Conservation (phyloP, 352 stramenopile species). For the Phytophthora crassamura region DNA sequence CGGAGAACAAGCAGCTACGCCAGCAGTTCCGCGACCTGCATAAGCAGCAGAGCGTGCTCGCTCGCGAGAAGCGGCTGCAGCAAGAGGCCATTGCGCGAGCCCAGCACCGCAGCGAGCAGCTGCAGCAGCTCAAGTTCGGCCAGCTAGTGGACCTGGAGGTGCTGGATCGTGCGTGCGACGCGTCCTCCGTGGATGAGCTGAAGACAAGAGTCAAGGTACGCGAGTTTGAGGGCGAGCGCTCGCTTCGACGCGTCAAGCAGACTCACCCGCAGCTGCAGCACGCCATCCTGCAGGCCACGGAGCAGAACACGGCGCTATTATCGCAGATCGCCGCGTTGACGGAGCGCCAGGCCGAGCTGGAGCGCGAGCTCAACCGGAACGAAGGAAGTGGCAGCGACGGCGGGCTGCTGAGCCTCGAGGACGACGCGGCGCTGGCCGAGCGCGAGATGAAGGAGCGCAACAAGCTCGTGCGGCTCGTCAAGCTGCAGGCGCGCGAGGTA, state of each 20-base stretch:
- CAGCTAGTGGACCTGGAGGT: constrained; percentile 87
- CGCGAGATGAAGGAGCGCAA: constrained; percentile 89
- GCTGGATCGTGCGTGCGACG: constrained; percentile 89
- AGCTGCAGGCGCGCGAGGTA: constrained; percentile 91
- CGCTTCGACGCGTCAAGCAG: constrained; percentile 53
- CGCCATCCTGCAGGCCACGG: constrained; percentile 79
- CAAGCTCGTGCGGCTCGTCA: constrained; percentile 90
- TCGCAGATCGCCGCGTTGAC: constrained; percentile 78
- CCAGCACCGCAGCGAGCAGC: constrained; percentile 73
- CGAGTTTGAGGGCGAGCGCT: constrained; percentile 75
- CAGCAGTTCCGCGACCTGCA: constrained; percentile 91
- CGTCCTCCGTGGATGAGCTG: constrained; percentile 69
- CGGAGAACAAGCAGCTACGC: constrained; percentile 86
- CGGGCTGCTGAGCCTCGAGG: constrained; percentile 42
- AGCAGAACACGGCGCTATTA: constrained; percentile 88
- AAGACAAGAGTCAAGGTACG: constrained; percentile 75
- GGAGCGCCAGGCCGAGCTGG: constrained; percentile 80
- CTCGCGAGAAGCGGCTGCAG: constrained; percentile 82
- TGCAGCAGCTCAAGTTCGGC: constrained; percentile 86
- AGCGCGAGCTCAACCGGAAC: constrained; percentile 85
- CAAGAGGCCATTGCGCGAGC: constrained; percentile 71
- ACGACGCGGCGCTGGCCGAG: constrained; percentile 55
- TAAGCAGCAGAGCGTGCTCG: constrained; percentile 83
- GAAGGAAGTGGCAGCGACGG: constrained; percentile 36
- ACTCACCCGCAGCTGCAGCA: constrained; percentile 69